Percentiles rank a stretch among this genome's conserved stretches.
These are phyloP conservation scores for Exophiala oligosperma DNA, from an alignment of 2,329 filamentous ascomycete species.

Conservation along the genomic window DNA sequence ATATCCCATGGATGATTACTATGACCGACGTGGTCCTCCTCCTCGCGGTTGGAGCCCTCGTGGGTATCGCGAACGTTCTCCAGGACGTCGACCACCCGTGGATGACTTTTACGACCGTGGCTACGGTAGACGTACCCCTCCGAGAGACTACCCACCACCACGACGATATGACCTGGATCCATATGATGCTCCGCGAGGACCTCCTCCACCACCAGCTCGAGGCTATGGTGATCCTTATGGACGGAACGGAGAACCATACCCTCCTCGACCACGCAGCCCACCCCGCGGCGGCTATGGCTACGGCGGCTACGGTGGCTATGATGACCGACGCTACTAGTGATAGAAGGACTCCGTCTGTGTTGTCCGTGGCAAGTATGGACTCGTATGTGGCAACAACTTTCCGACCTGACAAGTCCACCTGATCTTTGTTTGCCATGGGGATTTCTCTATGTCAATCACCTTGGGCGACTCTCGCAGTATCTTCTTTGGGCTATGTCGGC, in stretches of 20 bases:
- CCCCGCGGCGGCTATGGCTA: conserved; percentile 26
- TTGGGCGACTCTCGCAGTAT: neutral
- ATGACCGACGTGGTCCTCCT: conserved; percentile 77
- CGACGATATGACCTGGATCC: conserved; percentile 73
- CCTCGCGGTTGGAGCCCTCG: conserved; percentile 82
- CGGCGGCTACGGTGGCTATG: conserved; percentile 27
- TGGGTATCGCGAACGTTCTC: conserved; percentile 83
- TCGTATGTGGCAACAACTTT: no score
- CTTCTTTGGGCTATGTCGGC: neutral
- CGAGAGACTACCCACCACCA: conserved; percentile 72
- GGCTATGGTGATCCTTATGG: conserved; percentile 62
- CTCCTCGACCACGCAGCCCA: conserved; percentile 24
- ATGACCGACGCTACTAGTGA: conserved; percentile 28
- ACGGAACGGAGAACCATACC: conserved; percentile 45
- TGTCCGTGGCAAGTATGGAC: no score
- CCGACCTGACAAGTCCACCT: no score
- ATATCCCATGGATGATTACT: conserved; percentile 71
- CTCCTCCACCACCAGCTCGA: conserved; percentile 56
- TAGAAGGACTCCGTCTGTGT: neutral
- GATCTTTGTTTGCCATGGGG: no score
- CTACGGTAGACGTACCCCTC: conserved; percentile 76
- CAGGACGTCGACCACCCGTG: conserved; percentile 59
- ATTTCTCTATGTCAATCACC: no score
- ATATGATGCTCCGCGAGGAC: conserved; percentile 58
- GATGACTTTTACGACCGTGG: conserved; percentile 84